phyloP scores from a whole-genome alignment of 768 basidiomycete species.

The Lentinus tigrinus region DNA sequence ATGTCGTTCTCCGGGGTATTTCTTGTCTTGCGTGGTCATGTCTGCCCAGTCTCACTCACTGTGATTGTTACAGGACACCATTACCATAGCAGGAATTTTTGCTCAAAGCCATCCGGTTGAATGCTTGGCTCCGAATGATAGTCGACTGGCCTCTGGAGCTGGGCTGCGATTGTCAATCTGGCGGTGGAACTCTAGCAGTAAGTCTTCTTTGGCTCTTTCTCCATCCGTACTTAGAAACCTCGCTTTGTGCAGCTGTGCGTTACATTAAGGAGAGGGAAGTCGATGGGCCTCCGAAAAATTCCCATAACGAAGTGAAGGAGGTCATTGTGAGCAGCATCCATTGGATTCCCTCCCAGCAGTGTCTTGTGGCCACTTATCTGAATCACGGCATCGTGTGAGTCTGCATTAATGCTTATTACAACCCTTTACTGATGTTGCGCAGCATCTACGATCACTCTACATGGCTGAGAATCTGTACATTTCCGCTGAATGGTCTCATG shows the following conservation, averaged over 20 bases:
- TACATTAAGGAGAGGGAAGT: neutral
- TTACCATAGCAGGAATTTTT: too few species aligned
- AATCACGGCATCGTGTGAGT: neutral
- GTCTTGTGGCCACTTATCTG: neutral
- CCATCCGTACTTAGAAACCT: neutral
- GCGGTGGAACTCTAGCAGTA: neutral
- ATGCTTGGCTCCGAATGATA: too few species aligned
- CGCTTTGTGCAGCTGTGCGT: neutral
- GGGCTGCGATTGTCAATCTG: neutral
- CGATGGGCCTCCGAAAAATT: neutral
- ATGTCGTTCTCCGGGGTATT: too few species aligned
- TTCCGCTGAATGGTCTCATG: neutral
- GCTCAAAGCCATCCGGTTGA: too few species aligned
- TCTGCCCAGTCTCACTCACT: too few species aligned
- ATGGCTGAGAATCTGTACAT: neutral
- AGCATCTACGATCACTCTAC: neutral
- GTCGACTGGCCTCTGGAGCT: too few species aligned
- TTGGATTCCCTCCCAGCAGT: neutral
- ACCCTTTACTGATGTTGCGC: neutral
- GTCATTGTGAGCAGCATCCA: neutral
- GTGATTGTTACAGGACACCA: too few species aligned
- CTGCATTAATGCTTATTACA: neutral
- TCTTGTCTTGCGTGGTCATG: too few species aligned
- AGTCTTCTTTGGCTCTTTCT: neutral
- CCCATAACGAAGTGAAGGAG: neutral